These are phyloP conservation scores for Collybiopsis luxurians DNA, from an alignment of 768 basidiomycete species.

Conservation along the genomic window DNA sequence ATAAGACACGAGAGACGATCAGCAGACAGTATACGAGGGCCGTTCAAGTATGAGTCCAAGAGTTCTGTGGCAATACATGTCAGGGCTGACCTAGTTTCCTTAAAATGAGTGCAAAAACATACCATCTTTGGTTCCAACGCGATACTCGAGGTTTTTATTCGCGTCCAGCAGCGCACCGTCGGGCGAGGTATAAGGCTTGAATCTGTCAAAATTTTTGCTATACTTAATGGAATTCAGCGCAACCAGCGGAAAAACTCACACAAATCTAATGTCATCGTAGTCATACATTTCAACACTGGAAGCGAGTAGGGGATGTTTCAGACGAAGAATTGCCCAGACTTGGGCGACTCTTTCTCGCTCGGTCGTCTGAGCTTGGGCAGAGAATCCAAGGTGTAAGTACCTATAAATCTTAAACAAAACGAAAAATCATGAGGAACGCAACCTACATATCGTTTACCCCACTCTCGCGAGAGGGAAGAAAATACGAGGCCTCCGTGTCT, in stretches of 20 bases:
- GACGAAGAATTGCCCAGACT: slow-evolving; percentile 71
- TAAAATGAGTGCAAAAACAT: neutral
- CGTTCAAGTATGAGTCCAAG: slow-evolving; percentile 73
- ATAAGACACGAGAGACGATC: slow-evolving; percentile 65
- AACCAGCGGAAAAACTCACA: slow-evolving; percentile 38
- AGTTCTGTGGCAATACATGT: slow-evolving; percentile 39
- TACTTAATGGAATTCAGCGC: neutral
- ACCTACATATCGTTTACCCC: slow-evolving; percentile 87
- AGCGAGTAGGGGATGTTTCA: slow-evolving; percentile 71
- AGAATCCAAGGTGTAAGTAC: slow-evolving; percentile 78
- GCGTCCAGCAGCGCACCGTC: slow-evolving; percentile 48
- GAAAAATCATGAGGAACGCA: neutral
- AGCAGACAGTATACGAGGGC: slow-evolving; percentile 68
- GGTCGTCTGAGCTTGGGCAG: slow-evolving; percentile 41
- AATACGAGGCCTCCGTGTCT: slow-evolving; percentile 78
- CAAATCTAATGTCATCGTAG: slow-evolving; percentile 65
- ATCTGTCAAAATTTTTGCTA: slow-evolving; percentile 31
- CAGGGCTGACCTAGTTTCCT: neutral
- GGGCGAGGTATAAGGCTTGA: slow-evolving; percentile 38
- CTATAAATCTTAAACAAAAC: slow-evolving; percentile 31
- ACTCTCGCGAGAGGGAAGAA: slow-evolving; percentile 69
- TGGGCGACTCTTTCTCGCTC: slow-evolving; percentile 45
- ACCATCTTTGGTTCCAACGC: slow-evolving; percentile 55
- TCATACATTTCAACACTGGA: slow-evolving; percentile 56
- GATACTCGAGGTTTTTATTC: slow-evolving; percentile 46